A percentile compares a stretch with the other conserved stretches of the same genome.
phyloP scores from a whole-genome alignment of 139 green algal genomes.

The Chlamydomonas asymmetrica region DNA sequence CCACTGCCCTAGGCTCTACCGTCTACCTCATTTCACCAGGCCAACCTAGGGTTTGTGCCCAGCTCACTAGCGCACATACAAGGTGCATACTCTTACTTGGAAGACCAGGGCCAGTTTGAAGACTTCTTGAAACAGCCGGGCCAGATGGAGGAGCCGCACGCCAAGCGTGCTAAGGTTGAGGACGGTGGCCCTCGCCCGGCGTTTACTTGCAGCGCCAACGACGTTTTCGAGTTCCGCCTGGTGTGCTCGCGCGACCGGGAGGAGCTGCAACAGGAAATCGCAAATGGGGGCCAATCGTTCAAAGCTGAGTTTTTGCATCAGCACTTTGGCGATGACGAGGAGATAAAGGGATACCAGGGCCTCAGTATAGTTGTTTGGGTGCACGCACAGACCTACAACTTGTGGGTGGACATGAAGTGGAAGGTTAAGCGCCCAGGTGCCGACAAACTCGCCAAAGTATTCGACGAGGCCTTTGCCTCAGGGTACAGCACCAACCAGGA shows the following conservation, averaged over 20 bases:
- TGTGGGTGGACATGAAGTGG: constrained; percentile 53
- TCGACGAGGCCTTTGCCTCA: constrained; percentile 29
- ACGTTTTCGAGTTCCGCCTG: constrained; percentile 9
- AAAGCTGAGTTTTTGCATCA: constrained; percentile 42
- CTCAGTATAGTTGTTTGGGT: constrained; percentile 54
- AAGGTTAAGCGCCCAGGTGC: constrained; percentile 38
- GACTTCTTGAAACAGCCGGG: too few species aligned
- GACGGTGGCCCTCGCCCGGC: too few species aligned
- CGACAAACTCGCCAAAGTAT: constrained; percentile 38
- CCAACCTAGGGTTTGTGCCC: too few species aligned
- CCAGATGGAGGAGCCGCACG: too few species aligned
- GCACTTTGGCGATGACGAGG: constrained; percentile 41
- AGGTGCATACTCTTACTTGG: too few species aligned
- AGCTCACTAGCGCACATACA: too few species aligned
- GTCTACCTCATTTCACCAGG: too few species aligned
- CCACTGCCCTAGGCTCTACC: too few species aligned
- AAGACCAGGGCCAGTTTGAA: too few species aligned
- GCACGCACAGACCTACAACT: constrained; percentile 39
- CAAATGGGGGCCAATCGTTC: constrained; percentile 16
- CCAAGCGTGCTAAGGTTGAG: too few species aligned
- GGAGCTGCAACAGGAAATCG: constrained; percentile 33
- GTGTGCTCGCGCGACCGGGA: neutral
- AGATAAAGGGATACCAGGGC: constrained; percentile 43
- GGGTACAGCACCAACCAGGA: constrained; percentile 36
- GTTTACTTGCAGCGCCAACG: constrained; percentile 10